A percentile compares a stretch with the other conserved stretches of the same genome.
phyloP scores from a whole-genome alignment of 73 alveolate species.

The Blepharisma japonicum region DNA sequence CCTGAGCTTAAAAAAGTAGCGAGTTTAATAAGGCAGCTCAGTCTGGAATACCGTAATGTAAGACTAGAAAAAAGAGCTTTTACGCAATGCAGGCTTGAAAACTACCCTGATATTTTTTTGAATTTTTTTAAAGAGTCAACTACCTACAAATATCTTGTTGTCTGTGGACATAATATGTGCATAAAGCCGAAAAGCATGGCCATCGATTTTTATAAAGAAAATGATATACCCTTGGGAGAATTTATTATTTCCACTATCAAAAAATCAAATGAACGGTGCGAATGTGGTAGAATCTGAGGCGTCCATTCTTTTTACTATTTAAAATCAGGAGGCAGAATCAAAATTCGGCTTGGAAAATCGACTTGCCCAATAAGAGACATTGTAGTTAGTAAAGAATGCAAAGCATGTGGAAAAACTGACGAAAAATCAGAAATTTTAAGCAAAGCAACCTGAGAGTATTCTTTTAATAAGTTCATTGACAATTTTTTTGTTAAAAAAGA shows the following conservation, averaged over 20 bases:
- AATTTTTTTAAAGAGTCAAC: neutral
- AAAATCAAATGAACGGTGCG: neutral
- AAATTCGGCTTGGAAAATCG: neutral
- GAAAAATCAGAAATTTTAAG: neutral
- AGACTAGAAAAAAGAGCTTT: neutral
- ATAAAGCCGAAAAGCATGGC: neutral
- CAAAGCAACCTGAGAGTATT: constrained; percentile 13
- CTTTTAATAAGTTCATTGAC: neutral
- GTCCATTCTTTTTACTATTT: constrained; percentile 5
- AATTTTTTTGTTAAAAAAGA: neutral
- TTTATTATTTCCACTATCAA: neutral
- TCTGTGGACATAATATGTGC: constrained; percentile 16
- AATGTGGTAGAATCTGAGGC: neutral
- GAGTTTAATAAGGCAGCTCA: neutral
- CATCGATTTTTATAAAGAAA: neutral
- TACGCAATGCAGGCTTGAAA: constrained; percentile 8
- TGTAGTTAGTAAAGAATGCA: neutral
- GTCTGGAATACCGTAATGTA: constrained; percentile 4
- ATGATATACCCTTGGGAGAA: neutral
- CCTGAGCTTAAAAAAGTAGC: neutral
- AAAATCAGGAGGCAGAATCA: neutral
- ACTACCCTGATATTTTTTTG: constrained; percentile 10
- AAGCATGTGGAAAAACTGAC: constrained; percentile 20
- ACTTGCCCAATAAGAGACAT: neutral
- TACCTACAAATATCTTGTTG: neutral